Conservation (phyloP, 169 alveolate genomes). For the Cryptosporidium canis region DNA sequence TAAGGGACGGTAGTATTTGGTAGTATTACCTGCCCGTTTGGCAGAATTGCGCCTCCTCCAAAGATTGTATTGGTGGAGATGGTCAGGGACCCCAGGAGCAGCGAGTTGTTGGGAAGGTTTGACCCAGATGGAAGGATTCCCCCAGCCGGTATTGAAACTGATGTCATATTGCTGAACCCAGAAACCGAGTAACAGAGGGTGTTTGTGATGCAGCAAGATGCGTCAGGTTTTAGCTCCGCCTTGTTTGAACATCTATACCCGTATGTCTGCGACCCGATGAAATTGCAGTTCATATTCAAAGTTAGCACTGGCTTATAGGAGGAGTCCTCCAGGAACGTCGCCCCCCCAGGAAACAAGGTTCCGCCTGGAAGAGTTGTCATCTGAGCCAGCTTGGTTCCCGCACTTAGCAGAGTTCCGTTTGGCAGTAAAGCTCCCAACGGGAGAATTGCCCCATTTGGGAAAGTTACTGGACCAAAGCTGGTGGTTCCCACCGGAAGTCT, state of each 20-base stretch:
- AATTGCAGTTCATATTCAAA: slow-evolving; percentile 51
- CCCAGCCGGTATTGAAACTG: slow-evolving; percentile 69
- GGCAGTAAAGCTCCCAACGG: slow-evolving; percentile 68
- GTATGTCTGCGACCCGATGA: slow-evolving; percentile 49
- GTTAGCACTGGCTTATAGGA: slow-evolving; percentile 39
- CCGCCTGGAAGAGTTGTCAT: slow-evolving; percentile 71
- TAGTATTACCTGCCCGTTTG: slow-evolving; percentile 26
- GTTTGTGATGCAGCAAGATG: slow-evolving; percentile 50
- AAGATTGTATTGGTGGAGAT: slow-evolving; percentile 58
- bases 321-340: slow-evolving; percentile 46
- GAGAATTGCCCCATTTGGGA: slow-evolving; percentile 71
- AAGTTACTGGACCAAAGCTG: slow-evolving; percentile 71
- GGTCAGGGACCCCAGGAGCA: slow-evolving; percentile 41
- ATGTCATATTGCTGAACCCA: slow-evolving; percentile 67
- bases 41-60: slow-evolving; percentile 69
- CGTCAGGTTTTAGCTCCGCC: slow-evolving; percentile 30
- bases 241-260: slow-evolving; percentile 52
- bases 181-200: slow-evolving; percentile 47
- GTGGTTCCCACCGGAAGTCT: slow-evolving; percentile 68
- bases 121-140: slow-evolving; percentile 62
- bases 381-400: slow-evolving; percentile 22
- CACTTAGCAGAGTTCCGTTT: slow-evolving; percentile 47
- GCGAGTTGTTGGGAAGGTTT: slow-evolving; percentile 50
- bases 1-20: slow-evolving; percentile 69
- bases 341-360: slow-evolving; percentile 70